Evolutionary conservation across 1,139 yeast genomes (phyloP).

Genomic region (Suhomyces yuchorum): DNA sequence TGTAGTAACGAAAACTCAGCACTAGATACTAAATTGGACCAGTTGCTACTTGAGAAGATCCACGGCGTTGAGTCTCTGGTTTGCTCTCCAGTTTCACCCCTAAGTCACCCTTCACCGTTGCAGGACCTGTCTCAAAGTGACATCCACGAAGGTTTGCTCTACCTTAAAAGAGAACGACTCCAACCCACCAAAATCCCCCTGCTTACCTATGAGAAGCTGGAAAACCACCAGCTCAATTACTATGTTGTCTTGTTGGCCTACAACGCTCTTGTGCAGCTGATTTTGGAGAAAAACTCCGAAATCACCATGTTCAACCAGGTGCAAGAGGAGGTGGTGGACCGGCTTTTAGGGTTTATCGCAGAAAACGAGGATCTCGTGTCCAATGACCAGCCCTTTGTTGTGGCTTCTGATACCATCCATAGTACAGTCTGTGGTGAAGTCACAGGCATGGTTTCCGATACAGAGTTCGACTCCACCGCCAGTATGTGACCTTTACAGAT

Average conservation of each 20-base stretch:
- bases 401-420: too few relatives aligned
- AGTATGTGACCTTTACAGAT: not conserved
- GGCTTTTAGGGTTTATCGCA: not conserved
- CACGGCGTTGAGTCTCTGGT: not conserved
- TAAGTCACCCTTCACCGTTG: not conserved
- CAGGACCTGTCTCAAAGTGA: not conserved
- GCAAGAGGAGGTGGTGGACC: not conserved
- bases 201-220: slow-evolving; percentile 1
- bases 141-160: not conserved
- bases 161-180: not conserved
- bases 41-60: not conserved
- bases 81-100: not conserved
- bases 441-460: not conserved
- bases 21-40: not conserved
- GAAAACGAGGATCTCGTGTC: not conserved
- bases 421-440: too few relatives aligned
- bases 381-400: not conserved
- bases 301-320: slow-evolving; percentile 11
- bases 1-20: not conserved
- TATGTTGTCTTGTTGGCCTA: slow-evolving; percentile 16
- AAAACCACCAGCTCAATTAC: slow-evolving; percentile 13
- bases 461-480: not conserved
- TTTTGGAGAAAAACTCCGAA: slow-evolving; percentile 16
- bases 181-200: slow-evolving; percentile 3
- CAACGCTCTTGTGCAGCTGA: slow-evolving; percentile 12